These are phyloP conservation scores for Pseudopyricularia cyperi DNA, from an alignment of 2,329 filamentous ascomycete species.

Conservation along the genomic window DNA sequence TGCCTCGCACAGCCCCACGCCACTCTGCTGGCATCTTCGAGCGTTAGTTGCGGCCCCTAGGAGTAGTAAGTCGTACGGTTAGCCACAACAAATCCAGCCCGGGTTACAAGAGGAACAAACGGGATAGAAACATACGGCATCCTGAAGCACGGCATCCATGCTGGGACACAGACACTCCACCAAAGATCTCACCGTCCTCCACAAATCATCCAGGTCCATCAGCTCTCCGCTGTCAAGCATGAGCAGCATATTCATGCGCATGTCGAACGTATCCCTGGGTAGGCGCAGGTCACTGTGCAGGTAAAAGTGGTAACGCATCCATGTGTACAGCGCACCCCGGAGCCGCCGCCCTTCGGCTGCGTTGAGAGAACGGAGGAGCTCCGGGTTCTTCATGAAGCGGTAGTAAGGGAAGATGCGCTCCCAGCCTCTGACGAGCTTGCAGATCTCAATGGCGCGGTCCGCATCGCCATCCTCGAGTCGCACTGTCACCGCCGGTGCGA, in stretches of 20 bases:
- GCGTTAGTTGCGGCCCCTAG: constrained; percentile 11
- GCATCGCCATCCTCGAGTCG: constrained; percentile 13
- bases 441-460: constrained; percentile 15
- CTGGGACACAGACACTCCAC: constrained; percentile 32
- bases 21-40: constrained; percentile 11
- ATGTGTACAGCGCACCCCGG: constrained; percentile 35
- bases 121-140: constrained; percentile 16
- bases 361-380: constrained; percentile 27
- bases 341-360: constrained; percentile 30
- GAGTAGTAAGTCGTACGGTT: not conserved
- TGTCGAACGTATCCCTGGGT: constrained; percentile 16
- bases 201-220: constrained; percentile 30
- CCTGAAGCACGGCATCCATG: constrained; percentile 21
- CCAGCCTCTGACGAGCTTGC: constrained; percentile 23
- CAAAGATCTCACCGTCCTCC: constrained; percentile 29
- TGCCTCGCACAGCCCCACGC: constrained; percentile 15
- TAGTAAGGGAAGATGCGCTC: constrained; percentile 22
- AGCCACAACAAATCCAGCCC: not conserved
- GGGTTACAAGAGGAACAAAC: too few species aligned
- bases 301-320: constrained; percentile 40
- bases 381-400: constrained; percentile 26
- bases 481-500: constrained; percentile 1
- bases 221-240: constrained; percentile 28
- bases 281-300: constrained; percentile 30
- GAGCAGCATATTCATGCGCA: constrained; percentile 29